Evolutionary conservation across 306 rosid species (phyloP).

Genomic region (Leucaena leucocephala): DNA sequence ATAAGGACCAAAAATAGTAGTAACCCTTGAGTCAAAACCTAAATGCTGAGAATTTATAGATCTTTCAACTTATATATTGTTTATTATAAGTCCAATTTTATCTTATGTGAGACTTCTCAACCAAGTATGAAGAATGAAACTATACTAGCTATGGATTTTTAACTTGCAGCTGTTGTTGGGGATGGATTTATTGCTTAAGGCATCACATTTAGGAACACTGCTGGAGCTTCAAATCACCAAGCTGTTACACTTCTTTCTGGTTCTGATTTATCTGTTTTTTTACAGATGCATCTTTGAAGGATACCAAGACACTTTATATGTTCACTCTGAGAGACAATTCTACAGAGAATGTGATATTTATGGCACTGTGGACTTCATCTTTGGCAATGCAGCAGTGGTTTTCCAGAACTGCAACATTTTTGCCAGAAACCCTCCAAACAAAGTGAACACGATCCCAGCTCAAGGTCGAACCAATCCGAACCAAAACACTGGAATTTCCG

Average conservation of each 20-base stretch:
- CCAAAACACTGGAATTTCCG: slow-evolving; percentile 71
- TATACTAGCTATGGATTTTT: not conserved
- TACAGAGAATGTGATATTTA: slow-evolving; percentile 43
- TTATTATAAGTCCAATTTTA: too few species aligned
- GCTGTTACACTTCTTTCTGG: too few species aligned
- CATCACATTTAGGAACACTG: too few species aligned
- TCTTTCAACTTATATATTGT: too few species aligned
- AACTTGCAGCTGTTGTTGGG: slow-evolving; percentile 45
- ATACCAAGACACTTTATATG: slow-evolving; percentile 75
- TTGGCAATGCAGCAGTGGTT: slow-evolving; percentile 50
- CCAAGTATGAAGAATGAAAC: too few species aligned
- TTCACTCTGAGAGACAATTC: slow-evolving; percentile 62
- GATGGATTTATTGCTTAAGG: too few species aligned
- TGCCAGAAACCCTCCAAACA: slow-evolving; percentile 55
- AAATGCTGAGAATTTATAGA: too few species aligned
- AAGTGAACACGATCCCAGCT: slow-evolving; percentile 59
- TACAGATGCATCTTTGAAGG: slow-evolving; percentile 73
- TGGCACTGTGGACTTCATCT: slow-evolving; percentile 44
- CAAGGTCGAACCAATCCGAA: slow-evolving; percentile 66
- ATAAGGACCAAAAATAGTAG: too few species aligned
- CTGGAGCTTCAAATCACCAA: too few species aligned
- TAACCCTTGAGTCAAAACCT: too few species aligned
- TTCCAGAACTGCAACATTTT: slow-evolving; percentile 61
- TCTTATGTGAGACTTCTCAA: too few species aligned
- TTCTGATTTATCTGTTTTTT: slow-evolving; percentile 49